Evolutionary conservation across 345 rosid genomes (phyloP).

Genomic region (Barbarea vulgaris): DNA sequence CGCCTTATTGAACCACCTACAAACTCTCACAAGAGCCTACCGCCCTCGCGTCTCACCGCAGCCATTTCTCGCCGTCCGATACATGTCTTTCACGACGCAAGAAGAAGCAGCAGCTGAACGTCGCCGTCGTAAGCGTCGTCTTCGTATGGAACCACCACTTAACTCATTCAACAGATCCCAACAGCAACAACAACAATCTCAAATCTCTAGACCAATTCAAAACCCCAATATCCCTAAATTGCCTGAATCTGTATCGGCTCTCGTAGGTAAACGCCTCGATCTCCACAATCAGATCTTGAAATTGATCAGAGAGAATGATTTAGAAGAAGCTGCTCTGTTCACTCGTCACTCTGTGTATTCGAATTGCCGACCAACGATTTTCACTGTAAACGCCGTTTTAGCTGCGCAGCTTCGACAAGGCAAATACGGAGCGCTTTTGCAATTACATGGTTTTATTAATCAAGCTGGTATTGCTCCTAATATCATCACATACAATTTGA

Average conservation of each 20-base stretch:
- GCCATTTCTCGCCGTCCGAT: constrained; percentile 45
- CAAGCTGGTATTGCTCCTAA: constrained; percentile 84
- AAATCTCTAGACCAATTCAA: constrained; percentile 61
- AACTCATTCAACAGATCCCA: constrained; percentile 63
- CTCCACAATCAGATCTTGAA: constrained; percentile 79
- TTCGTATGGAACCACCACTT: constrained; percentile 81
- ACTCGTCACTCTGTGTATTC: constrained; percentile 94
- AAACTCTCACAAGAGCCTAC: constrained; percentile 44
- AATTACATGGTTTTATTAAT: constrained; percentile 75
- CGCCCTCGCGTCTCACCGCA: constrained; percentile 28
- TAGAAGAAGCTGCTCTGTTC: constrained; percentile 86
- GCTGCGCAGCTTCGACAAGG: constrained; percentile 83
- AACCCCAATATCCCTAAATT: constrained; percentile 84
- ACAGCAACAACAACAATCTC: constrained; percentile 45
- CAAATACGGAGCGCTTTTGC: constrained; percentile 70
- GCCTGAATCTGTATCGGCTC: constrained; percentile 74
- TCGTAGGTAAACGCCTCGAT: constrained; percentile 77
- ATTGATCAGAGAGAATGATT: constrained; percentile 73
- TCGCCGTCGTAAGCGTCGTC: constrained; percentile 86
- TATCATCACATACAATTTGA: constrained; percentile 69
- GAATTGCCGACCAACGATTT: constrained; percentile 88
- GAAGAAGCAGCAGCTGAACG: constrained; percentile 96
- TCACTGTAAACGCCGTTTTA: constrained; percentile 82
- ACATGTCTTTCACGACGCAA: constrained; percentile 67
- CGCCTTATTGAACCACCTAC: constrained; percentile 53